Base-by-base conservation (phyloP, 129 eudicot genomes). In the Ambrosia artemisiifolia region DNA sequence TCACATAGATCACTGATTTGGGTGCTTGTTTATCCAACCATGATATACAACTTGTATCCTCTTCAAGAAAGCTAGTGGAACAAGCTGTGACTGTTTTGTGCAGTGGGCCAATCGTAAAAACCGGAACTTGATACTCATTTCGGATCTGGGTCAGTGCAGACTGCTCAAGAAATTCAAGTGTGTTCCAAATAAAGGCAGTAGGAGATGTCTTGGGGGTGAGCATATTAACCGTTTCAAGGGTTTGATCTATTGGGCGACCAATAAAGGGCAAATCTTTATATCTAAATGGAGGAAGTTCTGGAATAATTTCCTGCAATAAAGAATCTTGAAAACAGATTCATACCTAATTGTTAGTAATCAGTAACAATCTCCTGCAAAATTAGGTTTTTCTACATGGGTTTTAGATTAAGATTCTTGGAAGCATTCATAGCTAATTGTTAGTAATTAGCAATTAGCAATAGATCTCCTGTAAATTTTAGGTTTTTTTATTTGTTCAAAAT, bases 11-110 rank as follows among this genome's bases (percentile, higher is more conserved):
- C 11, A 86, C 91, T 0, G 88, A 83, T 30, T 57, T 64, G 13
- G 82, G 73, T 35, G 69, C 68, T 61, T 87, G 92, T 46, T 51
- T 74, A 74, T 87, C 81, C 5, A 87, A 80, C 88, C 92, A 87
- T 51, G 78, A 3, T 11, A 87, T 78, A 70, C 85, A 81, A 51
- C n/a, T 68, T 0, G 57, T 44, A 36, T 87, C 85, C 60, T 78
- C 81, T 35, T 46, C 10, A 17, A 75, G 61, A 18, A 84, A 66
- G 81, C 88, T 84, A 11, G 83, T 82, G 3, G 86, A 71, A 6
- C 43, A 18, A 11, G 70, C 12, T 50, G 84, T 75, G 17, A 56
- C 67, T 38, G 53, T 76, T 73, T 78, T 87, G 80, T 81, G 79
- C 38, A 83, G 19, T 9, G 92, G 86, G 71, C 86, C 88, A 11